phyloP scores from a whole-genome alignment of 2,329 filamentous ascomycete genomes.

The Periconia macrospinosa region DNA sequence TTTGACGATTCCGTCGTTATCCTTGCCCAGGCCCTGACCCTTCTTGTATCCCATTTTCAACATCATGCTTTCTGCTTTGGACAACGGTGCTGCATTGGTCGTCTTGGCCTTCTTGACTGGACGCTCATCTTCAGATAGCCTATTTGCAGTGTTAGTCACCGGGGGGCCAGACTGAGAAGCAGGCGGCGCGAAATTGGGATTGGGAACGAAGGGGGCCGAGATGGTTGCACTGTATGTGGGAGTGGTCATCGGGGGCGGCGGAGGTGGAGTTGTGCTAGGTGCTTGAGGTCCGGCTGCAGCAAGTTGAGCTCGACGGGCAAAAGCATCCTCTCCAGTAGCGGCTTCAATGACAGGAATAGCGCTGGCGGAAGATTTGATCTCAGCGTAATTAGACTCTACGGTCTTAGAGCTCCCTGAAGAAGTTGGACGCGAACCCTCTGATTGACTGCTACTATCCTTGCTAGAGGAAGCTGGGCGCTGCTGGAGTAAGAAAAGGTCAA shows the following conservation, averaged over 20 bases:
- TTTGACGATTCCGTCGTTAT: conserved; percentile 79
- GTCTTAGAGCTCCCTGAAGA: conserved; percentile 18
- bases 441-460: conserved; percentile 18
- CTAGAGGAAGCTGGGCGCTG: conserved; percentile 12
- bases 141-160: conserved; percentile 13
- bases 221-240: conserved; percentile 63
- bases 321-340: conserved; percentile 23
- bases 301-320: conserved; percentile 16
- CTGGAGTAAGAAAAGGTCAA: conserved; percentile 25
- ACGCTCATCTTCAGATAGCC: conserved; percentile 40
- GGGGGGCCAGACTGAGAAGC: conserved; percentile 63
- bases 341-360: conserved; percentile 45
- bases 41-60: conserved; percentile 92
- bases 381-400: conserved; percentile 21
- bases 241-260: conserved; percentile 55
- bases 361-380: background rate
- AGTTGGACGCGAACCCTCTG: conserved; percentile 10
- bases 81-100: too few species aligned
- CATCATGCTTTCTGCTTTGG: conserved; percentile 76
- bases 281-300: conserved; percentile 9
- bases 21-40: conserved; percentile 82
- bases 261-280: conserved; percentile 37
- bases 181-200: conserved; percentile 71
- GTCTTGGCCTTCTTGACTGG: conserved; percentile 40
- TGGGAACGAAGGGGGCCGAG: conserved; percentile 76